Base-by-base conservation (phyloP, 2,329 filamentous ascomycete genomes). In the Knufia fluminis region DNA sequence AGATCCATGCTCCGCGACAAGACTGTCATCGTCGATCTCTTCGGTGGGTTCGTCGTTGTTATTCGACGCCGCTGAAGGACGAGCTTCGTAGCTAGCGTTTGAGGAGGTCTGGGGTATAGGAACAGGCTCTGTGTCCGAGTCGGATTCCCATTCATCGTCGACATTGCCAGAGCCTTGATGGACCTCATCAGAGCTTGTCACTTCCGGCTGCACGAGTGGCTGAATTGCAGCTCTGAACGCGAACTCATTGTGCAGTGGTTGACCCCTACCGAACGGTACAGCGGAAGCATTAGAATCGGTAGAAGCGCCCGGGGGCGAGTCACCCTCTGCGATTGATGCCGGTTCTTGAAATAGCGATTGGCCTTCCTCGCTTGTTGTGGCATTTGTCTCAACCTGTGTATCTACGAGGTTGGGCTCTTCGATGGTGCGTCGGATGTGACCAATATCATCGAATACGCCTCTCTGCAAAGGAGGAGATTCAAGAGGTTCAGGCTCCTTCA, bases 401-500 rank as follows among this genome's bases (percentile, higher is more conserved):
- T 6, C 16, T 8, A 10, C 7, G 17, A 32, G 8, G 2, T 12
- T 23, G 9, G 16, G 17, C 31, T 47, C 44, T 38, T 47, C 44
- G 17, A 47, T 47, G 20, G 20, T 47, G 8, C 44, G 44, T 10
- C 44, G 31, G 20, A 47, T 47, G 35, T 47, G 16, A 22, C 31
- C 44, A 2, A 47, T 20, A 8, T 48, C 46, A 33, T 49, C 46
- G 26, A 49, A 49, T 12, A 49, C 28, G 16, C 46, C 46, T 17
- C 46, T 23, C 17, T 49, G 46, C 17, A 49, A 24, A 9, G 46
- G 46, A 36, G 46, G 46, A 12, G 46, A 49, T 20, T 43, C 24
- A n/a, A 49, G 12, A 3, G 16, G 23, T 17, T 49, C 40, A 28
- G 22, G 4, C 10, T 4, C 10, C 6, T 17, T 4, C n/a, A 22